Conservation (phyloP, 495 filamentous ascomycete genomes). For the Acidomyces sp. region DNA sequence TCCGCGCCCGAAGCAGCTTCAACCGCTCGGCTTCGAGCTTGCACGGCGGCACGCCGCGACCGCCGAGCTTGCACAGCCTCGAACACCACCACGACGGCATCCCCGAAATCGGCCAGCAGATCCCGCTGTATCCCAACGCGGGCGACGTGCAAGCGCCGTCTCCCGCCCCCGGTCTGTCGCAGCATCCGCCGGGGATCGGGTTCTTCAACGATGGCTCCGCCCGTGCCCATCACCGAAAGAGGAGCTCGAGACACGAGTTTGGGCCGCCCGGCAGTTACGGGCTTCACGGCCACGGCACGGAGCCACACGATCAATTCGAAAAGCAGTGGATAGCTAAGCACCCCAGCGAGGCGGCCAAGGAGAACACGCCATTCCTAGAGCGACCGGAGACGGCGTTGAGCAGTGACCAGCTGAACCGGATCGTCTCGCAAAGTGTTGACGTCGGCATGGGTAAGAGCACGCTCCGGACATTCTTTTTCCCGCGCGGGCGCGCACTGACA, state of each 20-base stretch:
- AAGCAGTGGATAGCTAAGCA: conserved; percentile 84
- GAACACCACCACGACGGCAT: conserved; percentile 48
- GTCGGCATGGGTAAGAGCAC: conserved; percentile 45
- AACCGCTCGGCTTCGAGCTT: conserved; percentile 41
- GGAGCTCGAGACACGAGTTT: conserved; percentile 46
- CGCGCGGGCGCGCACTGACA: conserved; percentile 2
- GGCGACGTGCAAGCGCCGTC: conserved; percentile 96
- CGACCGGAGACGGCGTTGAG: conserved; percentile 76
- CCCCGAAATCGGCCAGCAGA: conserved; percentile 75
- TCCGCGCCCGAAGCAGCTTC: conserved; percentile 30
- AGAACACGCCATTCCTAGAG: conserved; percentile 56
- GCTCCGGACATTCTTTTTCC: background rate
- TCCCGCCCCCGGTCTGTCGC: conserved; percentile 50
- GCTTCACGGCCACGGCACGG: conserved; percentile 66
- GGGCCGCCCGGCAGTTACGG: conserved; percentile 69
- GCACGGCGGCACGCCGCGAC: conserved; percentile 37
- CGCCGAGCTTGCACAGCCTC: conserved; percentile 26
- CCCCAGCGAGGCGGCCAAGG: conserved; percentile 60
- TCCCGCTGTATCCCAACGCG: conserved; percentile 87
- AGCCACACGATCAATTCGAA: conserved; percentile 59
- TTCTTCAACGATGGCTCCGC: conserved; percentile 37
- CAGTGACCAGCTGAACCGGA: conserved; percentile 80
- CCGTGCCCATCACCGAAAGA: conserved; percentile 54
- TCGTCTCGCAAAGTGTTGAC: conserved; percentile 60
- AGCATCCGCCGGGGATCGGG: conserved; percentile 41